phyloP scores from a whole-genome alignment of 345 rosid species.

The Turnera subulata region DNA sequence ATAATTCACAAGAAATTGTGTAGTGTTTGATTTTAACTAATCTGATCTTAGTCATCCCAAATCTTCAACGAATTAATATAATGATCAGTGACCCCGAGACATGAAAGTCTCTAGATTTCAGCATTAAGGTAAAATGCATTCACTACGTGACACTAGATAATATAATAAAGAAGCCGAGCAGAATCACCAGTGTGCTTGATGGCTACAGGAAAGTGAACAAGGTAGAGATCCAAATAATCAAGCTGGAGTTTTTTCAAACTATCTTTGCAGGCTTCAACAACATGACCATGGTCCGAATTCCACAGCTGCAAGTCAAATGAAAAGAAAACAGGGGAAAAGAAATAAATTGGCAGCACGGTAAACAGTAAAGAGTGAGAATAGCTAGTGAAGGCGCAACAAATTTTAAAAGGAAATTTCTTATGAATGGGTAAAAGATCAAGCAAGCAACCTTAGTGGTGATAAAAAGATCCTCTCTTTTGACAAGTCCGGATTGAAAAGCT shows the following conservation, averaged over 20 bases:
- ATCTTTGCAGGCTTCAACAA: conserved; percentile 75
- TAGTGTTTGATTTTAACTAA: no score
- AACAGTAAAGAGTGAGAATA: neutral
- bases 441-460: conserved; percentile 63
- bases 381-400: no score
- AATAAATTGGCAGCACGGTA: neutral
- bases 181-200: conserved; percentile 68
- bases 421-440: neutral
- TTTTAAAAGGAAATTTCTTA: neutral
- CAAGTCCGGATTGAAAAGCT: conserved; percentile 54
- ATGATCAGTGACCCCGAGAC: no score
- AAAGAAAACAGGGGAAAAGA: neutral
- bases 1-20: neutral
- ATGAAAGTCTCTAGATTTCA: neutral
- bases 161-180: neutral
- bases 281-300: conserved; percentile 97
- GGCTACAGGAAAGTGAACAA: conserved; percentile 83
- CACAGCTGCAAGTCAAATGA: conserved; percentile 49
- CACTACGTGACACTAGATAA: neutral
- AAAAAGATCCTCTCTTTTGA: conserved; percentile 81
- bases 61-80: no score
- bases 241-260: conserved; percentile 86
- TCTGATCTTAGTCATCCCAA: neutral
- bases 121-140: neutral
- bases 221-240: conserved; percentile 84